Conservation (phyloP, 176 grass and related monocot genomes). For the Puccinellia tenuiflora region DNA sequence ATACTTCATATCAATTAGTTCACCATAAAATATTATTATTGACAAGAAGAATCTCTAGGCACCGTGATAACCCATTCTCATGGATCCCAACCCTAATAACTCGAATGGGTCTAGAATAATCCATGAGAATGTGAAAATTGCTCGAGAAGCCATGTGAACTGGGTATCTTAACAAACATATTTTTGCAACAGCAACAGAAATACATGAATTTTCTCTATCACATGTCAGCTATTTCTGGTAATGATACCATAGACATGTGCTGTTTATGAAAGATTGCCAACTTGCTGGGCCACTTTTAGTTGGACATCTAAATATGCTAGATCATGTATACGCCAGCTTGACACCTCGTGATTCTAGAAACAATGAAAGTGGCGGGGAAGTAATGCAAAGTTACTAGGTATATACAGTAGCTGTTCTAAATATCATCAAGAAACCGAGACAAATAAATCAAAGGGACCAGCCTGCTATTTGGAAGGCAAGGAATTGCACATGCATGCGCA, state of each 20-base stretch:
- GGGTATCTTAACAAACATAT: neutral
- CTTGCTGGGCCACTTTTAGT: neutral
- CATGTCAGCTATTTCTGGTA: neutral
- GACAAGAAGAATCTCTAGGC: too few species aligned
- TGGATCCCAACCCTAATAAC: neutral
- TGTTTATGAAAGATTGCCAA: neutral
- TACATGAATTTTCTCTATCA: neutral
- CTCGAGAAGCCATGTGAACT: neutral
- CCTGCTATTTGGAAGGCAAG: neutral
- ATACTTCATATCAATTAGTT: neutral
- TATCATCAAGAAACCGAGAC: neutral
- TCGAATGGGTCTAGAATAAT: neutral
- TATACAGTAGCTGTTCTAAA: neutral
- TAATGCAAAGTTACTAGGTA: neutral
- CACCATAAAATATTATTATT: too few species aligned
- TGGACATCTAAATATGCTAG: neutral
- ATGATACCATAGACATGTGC: neutral
- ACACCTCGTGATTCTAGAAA: constrained; percentile 10
- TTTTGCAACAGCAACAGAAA: neutral
- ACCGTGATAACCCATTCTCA: too few species aligned
- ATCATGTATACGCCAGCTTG: neutral
- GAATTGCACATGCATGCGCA: neutral
- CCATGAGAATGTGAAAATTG: neutral
- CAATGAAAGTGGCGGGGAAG: neutral
- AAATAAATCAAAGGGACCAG: neutral